Conservation (phyloP, 1,284 basidiomycete species). For the Ganoderma resinaceum region DNA sequence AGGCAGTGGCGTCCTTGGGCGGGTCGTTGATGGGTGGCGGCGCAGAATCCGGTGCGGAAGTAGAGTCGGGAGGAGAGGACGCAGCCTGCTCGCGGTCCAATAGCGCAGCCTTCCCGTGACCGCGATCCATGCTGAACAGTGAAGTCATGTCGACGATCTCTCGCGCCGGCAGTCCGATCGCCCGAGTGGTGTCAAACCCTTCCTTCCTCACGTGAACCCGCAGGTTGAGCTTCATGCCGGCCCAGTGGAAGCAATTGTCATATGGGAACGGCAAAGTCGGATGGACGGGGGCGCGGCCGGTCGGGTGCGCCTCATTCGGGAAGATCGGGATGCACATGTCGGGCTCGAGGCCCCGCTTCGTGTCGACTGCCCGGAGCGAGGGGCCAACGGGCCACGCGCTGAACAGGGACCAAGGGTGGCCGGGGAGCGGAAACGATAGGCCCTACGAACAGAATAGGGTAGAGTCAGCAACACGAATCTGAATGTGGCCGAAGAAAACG, state of each 20-base stretch:
- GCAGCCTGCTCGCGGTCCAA: neutral
- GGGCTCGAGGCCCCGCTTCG: neutral
- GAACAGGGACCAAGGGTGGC: neutral
- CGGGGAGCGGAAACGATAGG: neutral
- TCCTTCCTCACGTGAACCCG: neutral
- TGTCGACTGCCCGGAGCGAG: neutral
- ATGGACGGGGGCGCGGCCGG: neutral
- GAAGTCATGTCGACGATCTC: neutral
- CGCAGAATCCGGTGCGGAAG: neutral
- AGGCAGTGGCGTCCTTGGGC: neutral
- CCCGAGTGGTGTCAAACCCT: neutral
- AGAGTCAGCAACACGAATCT: neutral
- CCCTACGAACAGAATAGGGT: neutral
- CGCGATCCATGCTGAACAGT: neutral
- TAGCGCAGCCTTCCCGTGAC: neutral
- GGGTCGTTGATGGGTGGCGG: neutral
- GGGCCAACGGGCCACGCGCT: neutral
- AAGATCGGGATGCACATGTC: constrained; percentile 12
- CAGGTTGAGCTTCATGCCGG: neutral
- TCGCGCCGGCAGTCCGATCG: neutral
- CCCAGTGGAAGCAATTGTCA: constrained; percentile 12
- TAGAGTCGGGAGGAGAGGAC: neutral
- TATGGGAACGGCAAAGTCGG: constrained; percentile 2
- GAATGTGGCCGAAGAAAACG: neutral
- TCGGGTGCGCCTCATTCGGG: constrained; percentile 7